A percentile compares a stretch with the other conserved stretches of the same genome.
Evolutionary conservation across 1,284 basidiomycete genomes (phyloP).

Genomic region (Sporisorium sorghi): DNA sequence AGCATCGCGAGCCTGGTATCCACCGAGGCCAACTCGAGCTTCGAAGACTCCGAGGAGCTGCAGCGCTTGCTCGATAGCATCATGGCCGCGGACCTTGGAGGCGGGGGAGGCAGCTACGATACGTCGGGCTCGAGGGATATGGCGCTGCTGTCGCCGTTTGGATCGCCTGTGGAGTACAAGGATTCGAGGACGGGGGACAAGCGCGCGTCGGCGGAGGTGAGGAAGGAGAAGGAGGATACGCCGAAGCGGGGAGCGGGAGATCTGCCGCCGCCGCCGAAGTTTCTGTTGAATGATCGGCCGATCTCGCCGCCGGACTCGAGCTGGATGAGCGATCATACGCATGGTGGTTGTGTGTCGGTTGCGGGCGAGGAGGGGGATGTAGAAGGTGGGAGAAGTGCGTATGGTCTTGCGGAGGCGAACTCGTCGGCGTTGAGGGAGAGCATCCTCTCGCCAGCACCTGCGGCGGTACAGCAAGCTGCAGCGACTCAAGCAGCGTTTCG

Average conservation of each 20-base stretch:
- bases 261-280: constrained; percentile 34
- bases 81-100: constrained; percentile 34
- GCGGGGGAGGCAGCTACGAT: constrained; percentile 12
- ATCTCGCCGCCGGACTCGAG: constrained; percentile 41
- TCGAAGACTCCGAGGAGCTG: constrained; percentile 48
- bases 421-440: not conserved
- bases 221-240: constrained; percentile 1
- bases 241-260: not conserved
- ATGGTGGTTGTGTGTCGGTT: not conserved
- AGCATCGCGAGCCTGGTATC: constrained; percentile 34
- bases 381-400: not conserved
- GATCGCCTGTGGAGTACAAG: constrained; percentile 20
- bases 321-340: constrained; percentile 24
- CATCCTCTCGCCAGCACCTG: not conserved
- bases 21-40: constrained; percentile 48
- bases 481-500: not conserved
- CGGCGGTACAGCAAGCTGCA: not conserved
- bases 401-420: not conserved
- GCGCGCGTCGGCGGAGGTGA: not conserved
- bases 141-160: constrained; percentile 41
- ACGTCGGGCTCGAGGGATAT: constrained; percentile 20
- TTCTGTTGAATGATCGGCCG: constrained; percentile 47
- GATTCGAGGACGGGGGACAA: constrained; percentile 9
- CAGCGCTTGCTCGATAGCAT: constrained; percentile 47
- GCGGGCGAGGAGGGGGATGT: not conserved